Percentiles rank a stretch among this genome's conserved stretches.
phyloP scores from a whole-genome alignment of 495 filamentous ascomycete species.

The Neurospora sp. region DNA sequence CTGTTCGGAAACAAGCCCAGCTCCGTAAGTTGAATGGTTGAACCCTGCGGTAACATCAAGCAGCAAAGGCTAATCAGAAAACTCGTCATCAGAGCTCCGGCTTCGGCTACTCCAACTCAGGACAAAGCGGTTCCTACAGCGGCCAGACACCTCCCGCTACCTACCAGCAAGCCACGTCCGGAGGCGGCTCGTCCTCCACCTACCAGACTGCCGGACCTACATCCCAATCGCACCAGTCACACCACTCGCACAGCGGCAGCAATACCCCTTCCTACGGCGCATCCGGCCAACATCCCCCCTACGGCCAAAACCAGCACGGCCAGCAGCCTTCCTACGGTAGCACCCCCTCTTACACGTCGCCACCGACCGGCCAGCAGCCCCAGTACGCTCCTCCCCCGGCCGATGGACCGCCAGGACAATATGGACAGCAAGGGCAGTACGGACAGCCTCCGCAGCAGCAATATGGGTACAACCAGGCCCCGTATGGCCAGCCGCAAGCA shows the following conservation, averaged over 20 bases:
- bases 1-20: slow-evolving; percentile 31
- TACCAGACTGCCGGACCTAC: slow-evolving; percentile 15
- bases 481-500: slow-evolving; percentile 10
- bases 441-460: slow-evolving; percentile 11
- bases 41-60: background rate
- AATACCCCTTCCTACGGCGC: slow-evolving; percentile 8
- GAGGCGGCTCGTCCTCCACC: slow-evolving; percentile 1
- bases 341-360: background rate
- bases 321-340: slow-evolving; percentile 5
- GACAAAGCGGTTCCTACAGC: slow-evolving; percentile 33
- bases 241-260: slow-evolving; percentile 12
- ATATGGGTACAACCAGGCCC: slow-evolving; percentile 12
- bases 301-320: slow-evolving; percentile 7
- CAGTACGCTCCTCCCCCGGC: slow-evolving; percentile 10
- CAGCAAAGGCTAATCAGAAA: slow-evolving; percentile 9
- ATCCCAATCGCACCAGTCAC: slow-evolving; percentile 4
- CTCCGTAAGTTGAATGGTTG: slow-evolving; percentile 14
- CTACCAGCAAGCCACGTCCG: slow-evolving; percentile 29
- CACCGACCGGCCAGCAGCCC: slow-evolving; percentile 6
- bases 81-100: slow-evolving; percentile 21
- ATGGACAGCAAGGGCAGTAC: slow-evolving; percentile 10
- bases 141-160: slow-evolving; percentile 39
- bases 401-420: background rate
- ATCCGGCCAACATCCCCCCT: slow-evolving; percentile 8
- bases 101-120: slow-evolving; percentile 44